Evolutionary conservation across 164 flowering plant genomes (phyloP).

Genomic region (Warburgia ugandensis): DNA sequence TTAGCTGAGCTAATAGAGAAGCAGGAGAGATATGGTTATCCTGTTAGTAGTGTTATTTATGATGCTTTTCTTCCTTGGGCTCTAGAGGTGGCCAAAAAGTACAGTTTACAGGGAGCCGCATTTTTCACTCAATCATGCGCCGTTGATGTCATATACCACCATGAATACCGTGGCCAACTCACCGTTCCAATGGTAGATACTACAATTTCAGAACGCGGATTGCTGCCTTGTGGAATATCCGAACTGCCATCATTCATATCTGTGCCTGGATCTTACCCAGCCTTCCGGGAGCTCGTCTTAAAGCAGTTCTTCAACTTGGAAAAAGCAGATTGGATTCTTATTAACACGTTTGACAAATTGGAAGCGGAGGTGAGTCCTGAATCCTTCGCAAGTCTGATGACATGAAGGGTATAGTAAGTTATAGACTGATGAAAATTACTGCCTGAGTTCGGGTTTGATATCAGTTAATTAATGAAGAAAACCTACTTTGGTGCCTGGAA

Average conservation of each 20-base stretch:
- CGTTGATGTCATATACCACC: slow-evolving; percentile 25
- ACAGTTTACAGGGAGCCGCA: slow-evolving; percentile 28
- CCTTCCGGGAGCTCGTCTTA: background rate
- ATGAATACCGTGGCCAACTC: slow-evolving; percentile 8
- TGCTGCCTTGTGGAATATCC: slow-evolving; percentile 17
- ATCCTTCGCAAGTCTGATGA: background rate
- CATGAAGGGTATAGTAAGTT: too few species aligned
- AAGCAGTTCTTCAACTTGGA: slow-evolving; percentile 18
- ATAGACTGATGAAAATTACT: too few species aligned
- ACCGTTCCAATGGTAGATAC: slow-evolving; percentile 9
- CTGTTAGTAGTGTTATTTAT: slow-evolving; percentile 25
- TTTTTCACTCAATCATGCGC: slow-evolving; percentile 45
- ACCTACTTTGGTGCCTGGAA: too few species aligned
- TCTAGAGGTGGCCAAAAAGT: slow-evolving; percentile 21
- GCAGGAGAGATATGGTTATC: background rate
- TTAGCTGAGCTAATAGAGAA: slow-evolving; percentile 21
- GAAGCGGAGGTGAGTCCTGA: slow-evolving; percentile 13
- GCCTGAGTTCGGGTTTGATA: too few species aligned
- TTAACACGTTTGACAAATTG: slow-evolving; percentile 20
- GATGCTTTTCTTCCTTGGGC: slow-evolving; percentile 44
- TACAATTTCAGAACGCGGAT: slow-evolving; percentile 10
- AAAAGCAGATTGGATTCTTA: slow-evolving; percentile 15
- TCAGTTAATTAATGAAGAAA: too few species aligned
- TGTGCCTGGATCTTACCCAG: slow-evolving; percentile 10
- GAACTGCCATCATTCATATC: slow-evolving; percentile 35